Conservation (phyloP, 331 rosid genomes). For the Quercus tomentella region DNA sequence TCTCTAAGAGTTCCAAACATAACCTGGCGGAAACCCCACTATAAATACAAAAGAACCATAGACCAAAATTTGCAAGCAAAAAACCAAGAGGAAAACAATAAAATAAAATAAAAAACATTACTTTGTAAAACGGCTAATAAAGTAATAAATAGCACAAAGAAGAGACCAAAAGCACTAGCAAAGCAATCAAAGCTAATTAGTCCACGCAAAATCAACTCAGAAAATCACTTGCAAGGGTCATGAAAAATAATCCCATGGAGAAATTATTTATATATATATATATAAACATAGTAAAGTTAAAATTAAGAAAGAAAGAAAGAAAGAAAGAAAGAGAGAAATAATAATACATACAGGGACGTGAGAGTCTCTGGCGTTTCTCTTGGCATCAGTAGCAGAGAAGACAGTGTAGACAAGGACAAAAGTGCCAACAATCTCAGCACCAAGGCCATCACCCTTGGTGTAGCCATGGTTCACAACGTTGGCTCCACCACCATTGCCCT, state of each 20-base stretch:
- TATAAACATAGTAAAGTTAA: too few relatives aligned
- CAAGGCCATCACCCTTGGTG: slow-evolving; percentile 87
- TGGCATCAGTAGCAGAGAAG: slow-evolving; percentile 95
- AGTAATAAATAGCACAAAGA: neutral
- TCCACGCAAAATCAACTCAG: too few relatives aligned
- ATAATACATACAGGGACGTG: slow-evolving; percentile 75
- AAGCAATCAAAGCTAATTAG: neutral
- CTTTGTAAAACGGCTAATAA: neutral
- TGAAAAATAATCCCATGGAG: neutral
- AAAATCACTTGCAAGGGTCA: neutral
- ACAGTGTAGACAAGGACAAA: slow-evolving; percentile 93
- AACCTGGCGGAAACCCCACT: neutral
- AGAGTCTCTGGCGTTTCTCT: slow-evolving; percentile 90
- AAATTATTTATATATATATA: too few relatives aligned
- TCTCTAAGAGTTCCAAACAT: neutral
- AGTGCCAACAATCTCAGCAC: slow-evolving; percentile 94
- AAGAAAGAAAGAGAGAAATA: neutral
- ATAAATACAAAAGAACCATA: neutral
- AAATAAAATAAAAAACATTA: neutral
- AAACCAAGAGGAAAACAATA: neutral
- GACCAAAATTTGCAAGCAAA: neutral
- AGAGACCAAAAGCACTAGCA: neutral
- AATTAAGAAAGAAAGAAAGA: neutral
- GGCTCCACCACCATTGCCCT: slow-evolving; percentile 64
- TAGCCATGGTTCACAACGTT: slow-evolving; percentile 60